These are phyloP conservation scores for Aspergillus proliferans DNA, from an alignment of 2,329 filamentous ascomycete genomes.

Conservation along the genomic window DNA sequence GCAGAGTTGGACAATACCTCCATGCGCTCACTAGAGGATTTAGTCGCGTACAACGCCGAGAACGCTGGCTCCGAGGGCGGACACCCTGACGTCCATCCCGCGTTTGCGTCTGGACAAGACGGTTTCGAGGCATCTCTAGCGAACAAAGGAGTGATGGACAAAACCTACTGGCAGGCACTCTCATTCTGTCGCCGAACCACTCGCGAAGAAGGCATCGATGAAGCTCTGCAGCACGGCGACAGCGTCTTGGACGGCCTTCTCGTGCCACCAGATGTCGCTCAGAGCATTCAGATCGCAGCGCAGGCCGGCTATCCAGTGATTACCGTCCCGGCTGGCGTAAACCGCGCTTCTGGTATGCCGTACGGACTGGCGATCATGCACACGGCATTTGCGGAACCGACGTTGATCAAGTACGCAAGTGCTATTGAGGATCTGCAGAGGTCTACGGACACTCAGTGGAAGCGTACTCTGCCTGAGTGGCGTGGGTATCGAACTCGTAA, in stretches of 20 bases:
- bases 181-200: slow-evolving; percentile 53
- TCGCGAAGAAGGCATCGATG: slow-evolving; percentile 63
- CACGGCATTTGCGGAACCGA: slow-evolving; percentile 56
- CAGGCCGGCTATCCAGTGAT: slow-evolving; percentile 71
- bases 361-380: slow-evolving; percentile 56
- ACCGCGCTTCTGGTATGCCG: slow-evolving; percentile 51
- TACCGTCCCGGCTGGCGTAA: slow-evolving; percentile 59
- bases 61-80: slow-evolving; percentile 65
- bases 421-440: slow-evolving; percentile 57
- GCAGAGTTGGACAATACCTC: slow-evolving; percentile 56
- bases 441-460: slow-evolving; percentile 38
- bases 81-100: slow-evolving; percentile 53
- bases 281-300: slow-evolving; percentile 63
- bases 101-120: slow-evolving; percentile 66
- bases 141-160: slow-evolving; percentile 55
- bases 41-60: slow-evolving; percentile 58
- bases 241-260: slow-evolving; percentile 56
- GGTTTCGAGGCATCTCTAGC: slow-evolving; percentile 59
- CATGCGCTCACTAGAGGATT: slow-evolving; percentile 56
- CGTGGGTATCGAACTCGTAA: slow-evolving; percentile 43
- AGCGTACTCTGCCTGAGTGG: slow-evolving; percentile 49
- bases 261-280: slow-evolving; percentile 62
- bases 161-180: slow-evolving; percentile 63
- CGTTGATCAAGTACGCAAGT: slow-evolving; percentile 55
- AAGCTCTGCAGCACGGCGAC: slow-evolving; percentile 49